Base-by-base conservation (phyloP, 2,329 filamentous ascomycete genomes). In the Trichothecium sympodiale region DNA sequence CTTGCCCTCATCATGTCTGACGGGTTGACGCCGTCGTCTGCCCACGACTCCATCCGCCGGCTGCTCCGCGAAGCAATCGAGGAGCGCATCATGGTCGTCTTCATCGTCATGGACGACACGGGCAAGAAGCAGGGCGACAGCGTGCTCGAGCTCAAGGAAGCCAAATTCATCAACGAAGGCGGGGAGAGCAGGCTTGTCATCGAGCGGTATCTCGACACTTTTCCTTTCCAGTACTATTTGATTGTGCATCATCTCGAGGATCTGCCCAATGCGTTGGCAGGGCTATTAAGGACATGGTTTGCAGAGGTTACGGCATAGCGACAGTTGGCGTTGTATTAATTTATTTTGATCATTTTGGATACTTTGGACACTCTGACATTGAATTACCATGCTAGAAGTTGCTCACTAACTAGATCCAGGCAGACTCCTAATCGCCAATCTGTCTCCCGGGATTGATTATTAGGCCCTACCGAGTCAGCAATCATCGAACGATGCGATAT, bases 11-110 rank as follows among this genome's bases (percentile, higher is more conserved):
- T 98, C 43, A 79, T 99, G 36, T 94, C 85, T 0, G 91, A 99
- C 50, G 91, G 93, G 8, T 76, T 96, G 17, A 95, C 88, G 46
- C 86, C 93, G 35, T 77, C 73, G 27, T 65, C 69, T 2, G 81
- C 88, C 33, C 89, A 96, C 55, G 84, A 87, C 14, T 70, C 75
- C 5, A 88, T 98, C 46, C 74, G 83, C 13, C 69, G 85, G 5
- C 69, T 96, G 16, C 77, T 98, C 9, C 72, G 91, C 8, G 81
- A 89, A 58, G 89, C 91, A 1, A 78, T 87, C 51, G 88, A 95
- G 57, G 85, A 95, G 60, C 72, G 87, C 13, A 93, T 99, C 53
- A 95, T 98, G 85, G 79, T 96, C 43, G 89, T 98, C 5, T 99
- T 98, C 56, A 85, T 98, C 48, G 83, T 99, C 50, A 86, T 98